A percentile compares a stretch with the other conserved stretches of the same genome.
Conservation (phyloP, 352 stramenopile genomes). For the Globisporangium lucens region DNA sequence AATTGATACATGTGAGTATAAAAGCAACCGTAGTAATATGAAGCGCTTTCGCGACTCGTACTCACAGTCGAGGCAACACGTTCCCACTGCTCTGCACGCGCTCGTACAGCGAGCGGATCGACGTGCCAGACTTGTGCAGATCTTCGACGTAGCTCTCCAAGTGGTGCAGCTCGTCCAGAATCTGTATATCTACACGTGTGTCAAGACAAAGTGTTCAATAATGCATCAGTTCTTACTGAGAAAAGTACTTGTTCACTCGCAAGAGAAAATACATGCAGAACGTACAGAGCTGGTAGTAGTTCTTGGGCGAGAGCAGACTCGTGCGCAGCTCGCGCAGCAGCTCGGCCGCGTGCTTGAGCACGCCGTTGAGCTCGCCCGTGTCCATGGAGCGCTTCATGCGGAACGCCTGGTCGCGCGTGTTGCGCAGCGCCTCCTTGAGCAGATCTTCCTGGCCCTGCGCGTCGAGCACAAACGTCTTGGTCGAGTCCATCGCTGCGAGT, state of each 20-base stretch:
- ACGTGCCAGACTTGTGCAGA: constrained; percentile 71
- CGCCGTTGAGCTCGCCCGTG: constrained; percentile 58
- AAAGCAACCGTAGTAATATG: background rate
- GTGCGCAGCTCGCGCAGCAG: constrained; percentile 86
- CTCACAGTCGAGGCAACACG: constrained; percentile 92
- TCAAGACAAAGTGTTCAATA: background rate
- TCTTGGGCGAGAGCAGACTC: constrained; percentile 94
- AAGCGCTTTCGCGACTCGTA: background rate
- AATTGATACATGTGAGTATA: background rate
- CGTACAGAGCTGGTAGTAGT: constrained; percentile 99
- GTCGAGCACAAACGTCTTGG: constrained; percentile 50
- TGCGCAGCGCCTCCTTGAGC: constrained; percentile 70
- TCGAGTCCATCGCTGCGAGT: constrained; percentile 9
- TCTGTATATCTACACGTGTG: constrained; percentile 57
- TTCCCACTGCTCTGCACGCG: constrained; percentile 93
- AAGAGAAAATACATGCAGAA: background rate
- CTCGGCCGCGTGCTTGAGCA: constrained; percentile 80
- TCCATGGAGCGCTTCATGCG: constrained; percentile 86
- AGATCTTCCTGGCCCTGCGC: constrained; percentile 65
- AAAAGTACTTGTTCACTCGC: background rate
- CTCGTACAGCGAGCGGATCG: constrained; percentile 94
- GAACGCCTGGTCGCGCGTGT: constrained; percentile 74
- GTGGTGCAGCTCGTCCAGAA: constrained; percentile 92
- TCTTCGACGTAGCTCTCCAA: constrained; percentile 94
- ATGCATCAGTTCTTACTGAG: background rate